Conservation (phyloP, 169 alveolate species). For the Eimeria praecox region DNA sequence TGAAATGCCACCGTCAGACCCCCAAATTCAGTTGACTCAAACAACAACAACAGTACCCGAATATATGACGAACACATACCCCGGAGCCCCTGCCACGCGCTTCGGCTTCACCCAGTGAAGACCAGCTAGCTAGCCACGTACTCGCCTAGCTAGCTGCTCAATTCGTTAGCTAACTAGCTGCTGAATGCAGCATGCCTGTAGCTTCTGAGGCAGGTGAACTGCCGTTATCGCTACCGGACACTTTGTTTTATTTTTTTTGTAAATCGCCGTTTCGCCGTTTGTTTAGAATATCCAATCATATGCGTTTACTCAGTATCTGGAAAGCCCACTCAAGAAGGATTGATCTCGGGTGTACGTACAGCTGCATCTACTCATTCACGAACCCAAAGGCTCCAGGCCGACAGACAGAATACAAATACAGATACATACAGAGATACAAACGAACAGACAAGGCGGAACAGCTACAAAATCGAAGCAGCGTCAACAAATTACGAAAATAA, state of each 20-base stretch:
- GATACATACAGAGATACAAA: not conserved
- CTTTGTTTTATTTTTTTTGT: not conserved
- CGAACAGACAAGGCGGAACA: not conserved
- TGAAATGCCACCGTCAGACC: not conserved
- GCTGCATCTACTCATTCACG: no score
- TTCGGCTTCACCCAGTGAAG: not conserved
- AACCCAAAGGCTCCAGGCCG: no score
- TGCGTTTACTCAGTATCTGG: no score
- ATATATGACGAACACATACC: not conserved
- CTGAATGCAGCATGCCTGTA: not conserved
- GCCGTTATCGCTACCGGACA: not conserved
- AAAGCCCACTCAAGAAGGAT: no score
- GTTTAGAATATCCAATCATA: not conserved
- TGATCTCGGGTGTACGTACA: not conserved
- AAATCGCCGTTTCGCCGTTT: not conserved
- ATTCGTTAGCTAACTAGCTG: not conserved
- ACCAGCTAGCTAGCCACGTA: not conserved
- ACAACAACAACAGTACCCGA: constrained; percentile 12
- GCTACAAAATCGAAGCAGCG: no score
- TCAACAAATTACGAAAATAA: no score
- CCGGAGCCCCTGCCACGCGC: not conserved
- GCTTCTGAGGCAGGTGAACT: not conserved
- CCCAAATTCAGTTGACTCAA: not conserved
- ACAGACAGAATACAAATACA: no score
- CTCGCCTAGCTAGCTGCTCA: not conserved